Conservation (phyloP, 2,329 filamentous ascomycete species). For the Diaporthe sp. region DNA sequence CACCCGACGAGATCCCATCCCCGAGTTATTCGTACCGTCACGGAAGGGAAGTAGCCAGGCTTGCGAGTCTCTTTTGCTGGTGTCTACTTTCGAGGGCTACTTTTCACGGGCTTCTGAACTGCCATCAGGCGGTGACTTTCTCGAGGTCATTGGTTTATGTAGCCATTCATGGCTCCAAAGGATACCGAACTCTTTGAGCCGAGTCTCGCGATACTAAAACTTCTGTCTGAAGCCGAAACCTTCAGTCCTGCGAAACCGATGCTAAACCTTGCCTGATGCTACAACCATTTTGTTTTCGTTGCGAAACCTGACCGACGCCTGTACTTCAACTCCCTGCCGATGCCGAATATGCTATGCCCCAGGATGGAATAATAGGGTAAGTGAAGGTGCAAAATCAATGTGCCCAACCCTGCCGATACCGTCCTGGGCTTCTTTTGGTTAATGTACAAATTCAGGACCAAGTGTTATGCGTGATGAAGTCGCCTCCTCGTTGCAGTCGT, state of each 20-base stretch:
- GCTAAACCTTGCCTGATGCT: not conserved
- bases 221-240: constrained; percentile 1
- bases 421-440: constrained; percentile 1
- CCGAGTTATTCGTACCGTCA: not conserved
- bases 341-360: constrained; percentile 32
- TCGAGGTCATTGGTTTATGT: constrained; percentile 15
- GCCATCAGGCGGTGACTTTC: not conserved
- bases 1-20: not conserved
- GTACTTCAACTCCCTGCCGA: constrained; percentile 31
- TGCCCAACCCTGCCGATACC: not conserved
- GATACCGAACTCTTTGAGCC: constrained; percentile 10
- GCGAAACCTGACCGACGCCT: constrained; percentile 17
- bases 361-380: constrained; percentile 14
- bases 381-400: constrained; percentile 13
- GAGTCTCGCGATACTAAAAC: not conserved
- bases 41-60: not conserved
- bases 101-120: not conserved
- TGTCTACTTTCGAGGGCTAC: not conserved
- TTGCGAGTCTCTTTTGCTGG: not conserved
- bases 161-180: constrained; percentile 4
- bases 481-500: constrained; percentile 10
- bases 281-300: not conserved
- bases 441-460: not conserved
- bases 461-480: not conserved
- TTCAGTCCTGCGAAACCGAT: not conserved